Evolutionary conservation across 208 protist genomes (phyloP).

Genomic region (Herpetomonas muscarum): DNA sequence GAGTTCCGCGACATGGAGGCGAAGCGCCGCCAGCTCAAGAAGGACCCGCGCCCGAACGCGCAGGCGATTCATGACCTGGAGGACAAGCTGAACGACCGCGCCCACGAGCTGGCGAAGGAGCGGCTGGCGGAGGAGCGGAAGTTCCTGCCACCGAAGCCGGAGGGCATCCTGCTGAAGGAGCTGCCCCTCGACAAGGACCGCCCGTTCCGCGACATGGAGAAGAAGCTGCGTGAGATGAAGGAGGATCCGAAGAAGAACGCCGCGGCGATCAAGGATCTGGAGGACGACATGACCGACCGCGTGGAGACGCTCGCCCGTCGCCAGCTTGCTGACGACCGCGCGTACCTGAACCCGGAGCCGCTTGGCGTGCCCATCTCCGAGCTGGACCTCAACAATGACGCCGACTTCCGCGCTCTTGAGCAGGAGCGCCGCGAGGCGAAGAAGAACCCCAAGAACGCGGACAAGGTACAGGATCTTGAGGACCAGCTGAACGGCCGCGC

Average conservation of each 20-base stretch:
- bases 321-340: constrained; percentile 41
- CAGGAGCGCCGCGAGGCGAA: constrained; percentile 44
- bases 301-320: constrained; percentile 43
- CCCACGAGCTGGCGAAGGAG: constrained; percentile 50
- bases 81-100: constrained; percentile 51
- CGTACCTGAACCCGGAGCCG: constrained; percentile 70
- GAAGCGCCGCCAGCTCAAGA: constrained; percentile 49
- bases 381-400: constrained; percentile 63
- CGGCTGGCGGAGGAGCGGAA: constrained; percentile 41
- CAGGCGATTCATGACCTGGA: constrained; percentile 50
- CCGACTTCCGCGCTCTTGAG: constrained; percentile 48
- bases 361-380: constrained; percentile 53
- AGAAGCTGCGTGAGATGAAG: constrained; percentile 38
- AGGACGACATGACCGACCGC: constrained; percentile 57
- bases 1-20: constrained; percentile 57
- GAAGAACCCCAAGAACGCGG: constrained; percentile 45
- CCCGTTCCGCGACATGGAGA: constrained; percentile 48
- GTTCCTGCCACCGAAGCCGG: constrained; percentile 51
- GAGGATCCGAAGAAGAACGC: constrained; percentile 42
- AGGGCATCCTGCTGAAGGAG: constrained; percentile 55
- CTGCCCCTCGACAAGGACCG: constrained; percentile 53
- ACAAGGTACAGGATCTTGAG: constrained; percentile 35
- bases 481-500: constrained; percentile 38
- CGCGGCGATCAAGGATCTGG: constrained; percentile 33
- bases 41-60: constrained; percentile 36